Evolutionary conservation across 345 rosid genomes (phyloP).

Genomic region (Clarkia xantiana): DNA sequence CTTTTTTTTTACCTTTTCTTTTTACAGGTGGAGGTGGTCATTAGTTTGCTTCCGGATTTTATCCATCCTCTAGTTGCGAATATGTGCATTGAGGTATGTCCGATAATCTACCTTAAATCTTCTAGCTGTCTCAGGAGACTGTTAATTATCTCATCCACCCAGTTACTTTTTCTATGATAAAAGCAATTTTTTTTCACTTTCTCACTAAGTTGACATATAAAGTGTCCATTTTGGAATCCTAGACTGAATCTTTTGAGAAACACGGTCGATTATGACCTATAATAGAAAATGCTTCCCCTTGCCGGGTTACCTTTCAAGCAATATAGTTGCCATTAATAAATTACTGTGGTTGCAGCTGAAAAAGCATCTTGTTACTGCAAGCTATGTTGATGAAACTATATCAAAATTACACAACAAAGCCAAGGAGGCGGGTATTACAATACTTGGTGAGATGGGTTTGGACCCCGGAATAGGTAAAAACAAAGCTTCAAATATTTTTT

Average conservation of each 20-base stretch:
- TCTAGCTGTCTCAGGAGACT: too few relatives aligned
- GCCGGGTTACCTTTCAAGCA: background rate
- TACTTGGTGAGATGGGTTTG: constrained; percentile 97
- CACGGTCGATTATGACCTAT: background rate
- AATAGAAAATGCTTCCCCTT: background rate
- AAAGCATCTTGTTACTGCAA: constrained; percentile 89
- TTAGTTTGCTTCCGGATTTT: constrained; percentile 73
- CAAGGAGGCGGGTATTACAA: constrained; percentile 58
- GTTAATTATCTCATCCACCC: too few relatives aligned
- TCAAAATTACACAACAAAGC: constrained; percentile 55
- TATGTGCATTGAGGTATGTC: constrained; percentile 63
- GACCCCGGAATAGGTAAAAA: constrained; percentile 91
- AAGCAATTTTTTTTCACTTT: too few relatives aligned
- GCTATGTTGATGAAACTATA: constrained; percentile 72
- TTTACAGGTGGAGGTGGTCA: constrained; percentile 69
- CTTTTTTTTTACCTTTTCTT: background rate
- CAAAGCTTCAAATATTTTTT: background rate
- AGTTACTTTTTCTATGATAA: background rate
- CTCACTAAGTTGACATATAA: too few relatives aligned
- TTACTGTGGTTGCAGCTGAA: constrained; percentile 35
- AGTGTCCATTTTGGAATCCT: too few relatives aligned
- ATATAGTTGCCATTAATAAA: background rate
- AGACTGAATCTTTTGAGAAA: background rate
- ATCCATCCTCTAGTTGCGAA: constrained; percentile 60
- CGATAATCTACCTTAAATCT: too few relatives aligned